Evolutionary conservation across 345 rosid genomes (phyloP).

Genomic region (Populus euphratica): DNA sequence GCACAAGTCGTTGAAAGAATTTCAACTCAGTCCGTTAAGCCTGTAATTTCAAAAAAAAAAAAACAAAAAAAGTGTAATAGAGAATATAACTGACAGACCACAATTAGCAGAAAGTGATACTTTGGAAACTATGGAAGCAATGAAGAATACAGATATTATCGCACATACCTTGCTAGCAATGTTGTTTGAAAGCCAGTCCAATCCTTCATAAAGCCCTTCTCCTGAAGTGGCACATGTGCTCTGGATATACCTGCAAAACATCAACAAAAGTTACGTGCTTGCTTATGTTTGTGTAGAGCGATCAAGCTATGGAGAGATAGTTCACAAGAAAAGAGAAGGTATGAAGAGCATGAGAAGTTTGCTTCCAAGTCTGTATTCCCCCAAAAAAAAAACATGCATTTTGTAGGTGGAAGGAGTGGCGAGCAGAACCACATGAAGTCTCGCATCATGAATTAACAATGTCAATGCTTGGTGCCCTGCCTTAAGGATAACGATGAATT

Average conservation of each 20-base stretch:
- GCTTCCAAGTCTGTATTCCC: not conserved
- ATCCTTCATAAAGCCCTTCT: not conserved
- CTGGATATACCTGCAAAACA: constrained; percentile 1
- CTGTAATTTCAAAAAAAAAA: not conserved
- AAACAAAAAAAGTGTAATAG: not conserved
- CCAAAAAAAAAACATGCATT: not conserved
- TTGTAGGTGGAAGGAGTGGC: not conserved
- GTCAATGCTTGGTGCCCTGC: too few species aligned
- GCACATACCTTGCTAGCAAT: not conserved
- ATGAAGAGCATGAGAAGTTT: not conserved
- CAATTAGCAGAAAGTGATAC: not conserved
- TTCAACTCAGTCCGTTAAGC: not conserved
- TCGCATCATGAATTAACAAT: not conserved
- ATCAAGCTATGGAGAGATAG: not conserved
- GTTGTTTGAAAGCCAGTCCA: constrained; percentile 3
- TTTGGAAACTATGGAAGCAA: not conserved
- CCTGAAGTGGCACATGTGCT: constrained; percentile 2
- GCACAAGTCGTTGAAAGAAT: not conserved
- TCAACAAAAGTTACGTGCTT: not conserved
- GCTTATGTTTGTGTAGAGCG: not conserved
- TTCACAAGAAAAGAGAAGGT: not conserved
- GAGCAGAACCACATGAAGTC: not conserved
- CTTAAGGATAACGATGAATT: not conserved
- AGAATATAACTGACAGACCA: not conserved
- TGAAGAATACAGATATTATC: not conserved